Base-by-base conservation (phyloP, 1,284 basidiomycete species). In the Malassezia globosa region DNA sequence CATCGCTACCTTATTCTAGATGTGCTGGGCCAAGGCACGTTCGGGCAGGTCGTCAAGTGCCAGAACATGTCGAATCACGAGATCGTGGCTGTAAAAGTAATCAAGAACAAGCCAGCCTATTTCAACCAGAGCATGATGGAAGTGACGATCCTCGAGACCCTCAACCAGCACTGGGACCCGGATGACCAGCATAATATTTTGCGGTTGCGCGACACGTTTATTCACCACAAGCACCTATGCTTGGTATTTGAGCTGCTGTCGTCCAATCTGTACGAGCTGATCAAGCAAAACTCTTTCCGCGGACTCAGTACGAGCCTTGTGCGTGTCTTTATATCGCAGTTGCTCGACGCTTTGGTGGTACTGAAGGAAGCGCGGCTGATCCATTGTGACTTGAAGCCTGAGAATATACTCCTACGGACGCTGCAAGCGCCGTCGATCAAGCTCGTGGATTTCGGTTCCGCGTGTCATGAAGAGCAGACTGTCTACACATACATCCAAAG, bases 71-170 rank as follows among this genome's bases (percentile, higher is more conserved):
- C 90, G 74, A 96, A 87, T 31, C 89, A 96, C 73, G 90, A 95
- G 72, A 87, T 97, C 44, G 87, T 94, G 36, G 94, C 94, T 13
- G 92, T 97, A 56, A 97, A 97, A 74, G 94, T 97, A 14, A 89
- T 97, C 66, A 97, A 97, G 78, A 97, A 97, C 75, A 97, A 97
- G 74, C 92, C 92, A 2, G 92, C 92, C 0, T 97, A 97, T 75
- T 90, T 95, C 74, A 94, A 96, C 71, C 92, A 97, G 76, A 88
- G 85, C 74, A 96, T 95, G 85, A 97, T 97, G 92, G 94, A 97
- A 73, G 94, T 97, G 21, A 95, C 90, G 0, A 96, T 97, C 58
- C 77, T 97, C 41, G 87, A 96, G 69, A 77, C 92, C 87, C 79
- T 70, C 43, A 70, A 70, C 46, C 62, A 61, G 37, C 64, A 65